A percentile compares a stretch with the other conserved stretches of the same genome.
Evolutionary conservation across 345 rosid species (phyloP).

Genomic region (Camelina neglecta): DNA sequence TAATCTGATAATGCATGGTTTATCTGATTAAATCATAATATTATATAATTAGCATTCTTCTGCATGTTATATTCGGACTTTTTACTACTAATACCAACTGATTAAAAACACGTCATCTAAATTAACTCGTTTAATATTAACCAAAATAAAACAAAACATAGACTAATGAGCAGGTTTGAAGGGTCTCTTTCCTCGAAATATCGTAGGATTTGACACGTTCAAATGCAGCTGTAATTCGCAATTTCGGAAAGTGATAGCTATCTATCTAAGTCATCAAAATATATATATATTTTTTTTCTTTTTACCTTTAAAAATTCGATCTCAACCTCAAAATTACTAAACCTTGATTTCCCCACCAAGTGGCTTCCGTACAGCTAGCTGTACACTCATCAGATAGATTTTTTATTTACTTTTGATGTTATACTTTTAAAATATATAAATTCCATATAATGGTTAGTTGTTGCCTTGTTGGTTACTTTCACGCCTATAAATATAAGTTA

Average conservation of each 20-base stretch:
- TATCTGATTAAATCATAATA: not conserved
- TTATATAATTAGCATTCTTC: not conserved
- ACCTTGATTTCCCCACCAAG: slow-evolving; percentile 33
- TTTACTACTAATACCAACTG: not conserved
- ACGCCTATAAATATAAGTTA: not conserved
- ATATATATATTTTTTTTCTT: not conserved
- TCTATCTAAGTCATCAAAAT: slow-evolving; percentile 4
- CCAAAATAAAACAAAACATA: slow-evolving; percentile 3
- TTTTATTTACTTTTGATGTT: not conserved
- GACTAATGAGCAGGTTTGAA: slow-evolving; percentile 26
- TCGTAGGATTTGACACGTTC: slow-evolving; percentile 32
- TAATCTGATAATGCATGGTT: not conserved
- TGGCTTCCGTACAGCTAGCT: slow-evolving; percentile 43
- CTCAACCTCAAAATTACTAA: slow-evolving; percentile 2
- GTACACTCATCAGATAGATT: slow-evolving; percentile 15
- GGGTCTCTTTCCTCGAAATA: slow-evolving; percentile 34
- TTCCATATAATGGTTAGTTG: not conserved
- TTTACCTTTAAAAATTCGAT: not conserved
- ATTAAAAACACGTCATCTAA: not conserved
- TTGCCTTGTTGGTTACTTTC: not conserved
- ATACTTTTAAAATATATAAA: not conserved
- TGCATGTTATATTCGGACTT: not conserved
- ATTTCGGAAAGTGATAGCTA: slow-evolving; percentile 20
- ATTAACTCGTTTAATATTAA: slow-evolving; percentile 4
- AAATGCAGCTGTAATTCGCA: slow-evolving; percentile 44